phyloP scores from a whole-genome alignment of 805 yeast species.

The Dipodascus albidus region DNA sequence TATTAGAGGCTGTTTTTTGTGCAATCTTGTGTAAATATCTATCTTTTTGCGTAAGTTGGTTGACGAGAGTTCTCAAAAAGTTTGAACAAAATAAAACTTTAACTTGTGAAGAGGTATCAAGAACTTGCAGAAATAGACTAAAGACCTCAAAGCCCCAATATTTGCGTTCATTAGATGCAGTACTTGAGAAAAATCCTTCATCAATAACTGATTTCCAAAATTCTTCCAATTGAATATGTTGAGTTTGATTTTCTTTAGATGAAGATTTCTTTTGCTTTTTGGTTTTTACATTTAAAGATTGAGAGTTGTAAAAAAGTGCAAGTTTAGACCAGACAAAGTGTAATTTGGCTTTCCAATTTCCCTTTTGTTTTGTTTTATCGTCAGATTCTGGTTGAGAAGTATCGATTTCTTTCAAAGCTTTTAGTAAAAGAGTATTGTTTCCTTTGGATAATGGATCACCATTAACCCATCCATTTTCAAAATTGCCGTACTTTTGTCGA shows the following conservation, averaged over 20 bases:
- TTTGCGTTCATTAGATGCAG: constrained; percentile 77
- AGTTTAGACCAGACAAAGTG: constrained; percentile 69
- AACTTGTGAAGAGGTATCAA: constrained; percentile 9
- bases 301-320: constrained; percentile 28
- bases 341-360: constrained; percentile 62
- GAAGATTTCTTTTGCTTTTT: constrained; percentile 16
- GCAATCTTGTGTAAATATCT: constrained; percentile 62
- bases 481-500: constrained; percentile 10
- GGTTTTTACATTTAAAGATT: constrained; percentile 3
- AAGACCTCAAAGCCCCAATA: constrained; percentile 77
- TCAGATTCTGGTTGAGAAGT: constrained; percentile 27
- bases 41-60: constrained; percentile 59
- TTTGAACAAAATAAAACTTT: constrained; percentile 29
- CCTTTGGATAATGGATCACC: constrained; percentile 66
- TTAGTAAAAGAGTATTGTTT: constrained; percentile 48
- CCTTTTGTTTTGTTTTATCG: constrained; percentile 37
- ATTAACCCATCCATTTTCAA: constrained; percentile 43
- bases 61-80: constrained; percentile 58
- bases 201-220: constrained; percentile 78
- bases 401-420: constrained; percentile 39
- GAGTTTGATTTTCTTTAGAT: constrained; percentile 19
- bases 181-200: constrained; percentile 63
- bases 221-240: constrained; percentile 35
- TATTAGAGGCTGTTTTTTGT: constrained; percentile 32
- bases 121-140: constrained; percentile 29